Base-by-base conservation (phyloP, 441 rosid genomes). In the Bruguiera hainesii region DNA sequence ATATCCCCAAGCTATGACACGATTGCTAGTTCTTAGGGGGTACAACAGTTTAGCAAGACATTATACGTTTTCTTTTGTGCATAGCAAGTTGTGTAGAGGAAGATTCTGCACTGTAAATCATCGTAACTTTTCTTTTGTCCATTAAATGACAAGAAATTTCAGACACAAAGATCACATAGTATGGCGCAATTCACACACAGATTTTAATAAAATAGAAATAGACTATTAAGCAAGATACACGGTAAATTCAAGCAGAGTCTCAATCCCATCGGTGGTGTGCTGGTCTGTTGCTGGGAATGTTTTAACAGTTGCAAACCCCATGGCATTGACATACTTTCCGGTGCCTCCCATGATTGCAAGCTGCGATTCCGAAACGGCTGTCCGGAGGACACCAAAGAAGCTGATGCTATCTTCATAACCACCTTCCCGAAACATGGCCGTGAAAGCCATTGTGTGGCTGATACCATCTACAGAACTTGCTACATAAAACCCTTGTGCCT, bases 271-370 rank as follows among this genome's bases (percentile, higher is more conserved):
- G 23, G 81, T 81, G 18, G 71, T 65, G 20, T 76, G 81, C 57
- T 72, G 81, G 56, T 64, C 71, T 15, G 16, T 49, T 6, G 20
- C 60, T 0, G 75, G 69, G 19, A 80, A 60, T 0, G 80, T 78
- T 81, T 81, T 80, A 23, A 82, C 72, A 28, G 71, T 64, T 6
- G 88, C 80, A 30, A 62, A 74, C 2, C 84, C 88, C 3, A 67
- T 68, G 30, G 81, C 84, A 64, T 80, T 70, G 25, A 75, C 83
- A 67, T 84, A 80, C 71, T 78, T 80, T 26, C 85, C 85, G 0
- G 84, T 81, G 15, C 85, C 85, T 25, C 84, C 88, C 75, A 84
- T 78, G 52, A 84, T 76, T 1, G 84, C 82, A 5, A 81, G 72
- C 66, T 81, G 88, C 7, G 88, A 84, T 64, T 79, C 88, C 1